A percentile compares a stretch with the other conserved stretches of the same genome.
phyloP scores from a whole-genome alignment of 148 eudicot genomes.

The Dianthus caryophyllus region DNA sequence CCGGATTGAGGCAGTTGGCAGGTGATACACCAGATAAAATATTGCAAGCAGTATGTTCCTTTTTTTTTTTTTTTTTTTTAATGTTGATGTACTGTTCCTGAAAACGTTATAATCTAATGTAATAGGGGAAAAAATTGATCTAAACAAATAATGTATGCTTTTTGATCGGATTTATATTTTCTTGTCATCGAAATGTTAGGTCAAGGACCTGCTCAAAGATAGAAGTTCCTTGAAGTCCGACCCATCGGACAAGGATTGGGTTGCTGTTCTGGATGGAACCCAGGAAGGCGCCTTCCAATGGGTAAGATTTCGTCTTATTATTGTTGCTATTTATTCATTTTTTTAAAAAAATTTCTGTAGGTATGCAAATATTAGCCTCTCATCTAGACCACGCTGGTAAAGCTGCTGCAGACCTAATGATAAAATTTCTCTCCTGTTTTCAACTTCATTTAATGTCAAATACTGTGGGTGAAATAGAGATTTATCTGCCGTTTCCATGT shows the following conservation, averaged over 20 bases:
- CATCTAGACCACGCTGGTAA: neutral
- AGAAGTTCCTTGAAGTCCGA: conserved; percentile 57
- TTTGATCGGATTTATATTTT: neutral
- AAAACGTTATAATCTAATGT: neutral
- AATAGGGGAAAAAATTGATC: neutral
- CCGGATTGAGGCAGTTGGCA: conserved; percentile 84
- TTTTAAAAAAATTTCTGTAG: too few species aligned
- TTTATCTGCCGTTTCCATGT: conserved; percentile 18
- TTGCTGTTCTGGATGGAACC: conserved; percentile 85
- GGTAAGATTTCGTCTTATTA: conserved; percentile 58
- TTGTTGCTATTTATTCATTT: too few species aligned
- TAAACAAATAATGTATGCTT: neutral
- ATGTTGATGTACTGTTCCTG: too few species aligned
- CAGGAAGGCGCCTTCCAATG: conserved; percentile 99
- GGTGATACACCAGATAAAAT: conserved; percentile 89
- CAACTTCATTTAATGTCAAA: neutral
- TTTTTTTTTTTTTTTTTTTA: conserved; percentile 1
- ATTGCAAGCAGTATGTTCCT: conserved; percentile 71
- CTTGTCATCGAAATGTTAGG: conserved; percentile 32
- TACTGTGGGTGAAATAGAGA: neutral
- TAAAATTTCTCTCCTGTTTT: neutral
- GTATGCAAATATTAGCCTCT: neutral
- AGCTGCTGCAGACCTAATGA: neutral
- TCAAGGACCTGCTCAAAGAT: conserved; percentile 59
- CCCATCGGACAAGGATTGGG: conserved; percentile 60